These are phyloP conservation scores for Butyriboletus regius DNA, from an alignment of 1,284 basidiomycete species.

Conservation along the genomic window DNA sequence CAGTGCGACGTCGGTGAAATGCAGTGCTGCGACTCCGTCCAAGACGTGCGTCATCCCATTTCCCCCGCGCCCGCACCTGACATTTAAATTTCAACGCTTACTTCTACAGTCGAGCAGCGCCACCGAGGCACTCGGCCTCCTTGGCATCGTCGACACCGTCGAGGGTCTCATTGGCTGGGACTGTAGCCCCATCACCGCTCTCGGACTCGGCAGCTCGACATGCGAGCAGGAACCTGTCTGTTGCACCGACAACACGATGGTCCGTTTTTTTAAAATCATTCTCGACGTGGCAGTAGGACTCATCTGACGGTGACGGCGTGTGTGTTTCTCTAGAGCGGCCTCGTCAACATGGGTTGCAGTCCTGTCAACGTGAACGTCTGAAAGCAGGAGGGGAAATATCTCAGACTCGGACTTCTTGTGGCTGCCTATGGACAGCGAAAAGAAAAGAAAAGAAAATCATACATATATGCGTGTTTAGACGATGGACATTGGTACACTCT, in stretches of 20 bases:
- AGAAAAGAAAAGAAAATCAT: neutral
- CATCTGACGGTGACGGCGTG: neutral
- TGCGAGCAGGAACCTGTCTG: slow-evolving; percentile 11
- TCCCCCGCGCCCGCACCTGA: neutral
- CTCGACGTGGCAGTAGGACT: neutral
- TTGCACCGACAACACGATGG: neutral
- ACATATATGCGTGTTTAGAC: no score
- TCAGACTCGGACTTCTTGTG: slow-evolving; percentile 3
- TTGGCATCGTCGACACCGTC: neutral
- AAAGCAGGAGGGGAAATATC: neutral
- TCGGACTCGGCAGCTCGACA: neutral
- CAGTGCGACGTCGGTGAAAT: slow-evolving; percentile 10
- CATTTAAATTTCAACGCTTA: neutral
- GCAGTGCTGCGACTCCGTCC: slow-evolving; percentile 5
- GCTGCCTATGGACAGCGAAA: neutral
- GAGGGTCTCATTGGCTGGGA: neutral
- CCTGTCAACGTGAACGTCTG: slow-evolving; percentile 7
- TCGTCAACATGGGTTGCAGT: slow-evolving; percentile 5
- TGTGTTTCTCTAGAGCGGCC: slow-evolving; percentile 4
- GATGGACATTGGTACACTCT: neutral
- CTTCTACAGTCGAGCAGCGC: neutral
- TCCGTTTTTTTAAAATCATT: slow-evolving; percentile 4
- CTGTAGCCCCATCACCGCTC: slow-evolving; percentile 1
- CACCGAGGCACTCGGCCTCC: neutral
- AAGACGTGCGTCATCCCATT: neutral